Percentiles rank a stretch among this genome's conserved stretches.
phyloP scores from a whole-genome alignment of 768 basidiomycete genomes.

The Suillus cothurnatus region DNA sequence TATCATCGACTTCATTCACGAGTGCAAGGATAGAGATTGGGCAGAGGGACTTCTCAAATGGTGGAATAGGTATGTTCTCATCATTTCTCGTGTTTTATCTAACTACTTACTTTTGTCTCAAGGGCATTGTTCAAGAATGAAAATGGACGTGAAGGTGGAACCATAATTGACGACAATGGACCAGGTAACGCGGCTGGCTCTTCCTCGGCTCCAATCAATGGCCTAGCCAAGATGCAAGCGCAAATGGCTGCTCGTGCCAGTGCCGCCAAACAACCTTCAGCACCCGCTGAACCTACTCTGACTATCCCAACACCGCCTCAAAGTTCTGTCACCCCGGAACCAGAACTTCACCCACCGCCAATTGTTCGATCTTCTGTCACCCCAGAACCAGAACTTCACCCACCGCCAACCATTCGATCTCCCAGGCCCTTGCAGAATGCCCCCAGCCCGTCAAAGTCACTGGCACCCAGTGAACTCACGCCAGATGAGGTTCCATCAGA shows the following conservation, averaged over 20 bases:
- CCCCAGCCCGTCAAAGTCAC: background rate
- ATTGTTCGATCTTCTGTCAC: background rate
- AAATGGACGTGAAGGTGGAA: background rate
- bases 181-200: background rate
- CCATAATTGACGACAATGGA: background rate
- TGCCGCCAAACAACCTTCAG: background rate
- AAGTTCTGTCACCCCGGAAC: background rate
- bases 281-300: background rate
- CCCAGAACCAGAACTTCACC: background rate
- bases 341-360: background rate
- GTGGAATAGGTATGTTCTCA: constrained; percentile 5
- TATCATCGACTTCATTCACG: too few species aligned
- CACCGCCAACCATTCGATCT: background rate
- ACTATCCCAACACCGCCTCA: background rate
- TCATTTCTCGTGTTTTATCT: background rate
- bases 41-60: background rate
- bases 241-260: background rate
- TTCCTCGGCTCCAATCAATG: background rate
- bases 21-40: constrained; percentile 1
- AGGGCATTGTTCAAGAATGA: constrained; percentile 9
- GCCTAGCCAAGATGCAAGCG: background rate
- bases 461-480: background rate
- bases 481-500: background rate
- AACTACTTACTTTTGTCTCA: background rate
- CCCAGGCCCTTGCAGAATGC: too few species aligned